Evolutionary conservation across 1,139 yeast species (phyloP), one percentile per base, ranked within the genome.

Genomic region (Kurtzmaniella natalensis): DNA sequence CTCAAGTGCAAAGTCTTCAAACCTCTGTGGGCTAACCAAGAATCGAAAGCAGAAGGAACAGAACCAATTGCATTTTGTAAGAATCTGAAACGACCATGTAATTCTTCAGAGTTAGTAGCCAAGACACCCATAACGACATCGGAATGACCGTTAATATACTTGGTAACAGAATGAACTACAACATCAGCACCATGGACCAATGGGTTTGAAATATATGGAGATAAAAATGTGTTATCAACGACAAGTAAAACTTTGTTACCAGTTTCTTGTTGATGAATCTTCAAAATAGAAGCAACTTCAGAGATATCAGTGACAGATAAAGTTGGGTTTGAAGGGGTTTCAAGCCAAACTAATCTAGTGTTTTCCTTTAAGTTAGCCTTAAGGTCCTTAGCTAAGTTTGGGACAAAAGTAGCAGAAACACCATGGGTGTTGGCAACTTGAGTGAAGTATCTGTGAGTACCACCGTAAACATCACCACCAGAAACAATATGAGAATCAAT

Each of bases 21-120:
- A 53, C 95, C 95, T 61, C 95, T 76, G 73, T 85, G 95, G 39
- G 94, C 89, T 60, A 86, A 78, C 95, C 95, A 86, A 32, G 87
- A 76, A 66, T 86, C 95, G 57, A 86, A 86, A 34, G 95, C 87
- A 25, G 94, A 84, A 45, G 95, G 95, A 45, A 85, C 76, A 30
- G 94, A 87, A 43, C 95, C 95, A 51, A 84, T 72, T 44, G 95
- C 95, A 52, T 86, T 86, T 61, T 86, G 95, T 58, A 85, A 70
- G 67, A 84, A 86, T 43, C 85, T 70, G 59, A 79, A 72, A 50
- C 69, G 68, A 45, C 79, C 79, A 61, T 78, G 78, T 50, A 84
- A 64, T 35, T 58, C 68, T 40, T 74, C 78, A 48, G 63, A 61
- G 68, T 78, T 82, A 47, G 87, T 77, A 38, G 86, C 88, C 44